phyloP scores from a whole-genome alignment of 2,329 filamentous ascomycete genomes.

The Rhinocladiella similis region DNA sequence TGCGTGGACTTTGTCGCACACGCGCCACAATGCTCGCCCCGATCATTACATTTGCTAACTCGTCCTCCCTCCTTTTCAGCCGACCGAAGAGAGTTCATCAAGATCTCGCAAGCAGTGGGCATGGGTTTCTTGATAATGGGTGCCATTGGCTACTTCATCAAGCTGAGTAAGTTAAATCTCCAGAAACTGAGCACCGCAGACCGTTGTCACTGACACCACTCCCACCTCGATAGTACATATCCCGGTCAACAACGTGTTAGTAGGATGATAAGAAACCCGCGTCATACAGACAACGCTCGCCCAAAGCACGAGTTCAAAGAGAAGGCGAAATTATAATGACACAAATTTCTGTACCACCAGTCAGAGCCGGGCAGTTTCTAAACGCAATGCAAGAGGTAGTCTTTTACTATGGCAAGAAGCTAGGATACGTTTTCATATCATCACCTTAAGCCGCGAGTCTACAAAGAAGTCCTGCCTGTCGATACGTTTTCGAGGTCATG shows the following conservation, averaged over 20 bases:
- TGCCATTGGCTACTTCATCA: conserved; percentile 61
- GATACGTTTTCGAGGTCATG: no score
- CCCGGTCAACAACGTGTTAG: conserved; percentile 52
- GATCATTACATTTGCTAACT: neutral
- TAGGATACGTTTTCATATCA: no score
- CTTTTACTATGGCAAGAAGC: no score
- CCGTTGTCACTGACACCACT: no score
- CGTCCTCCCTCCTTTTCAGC: conserved; percentile 40
- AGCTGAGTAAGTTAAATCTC: conserved; percentile 52
- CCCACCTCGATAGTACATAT: conserved; percentile 45
- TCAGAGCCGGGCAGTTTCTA: no score
- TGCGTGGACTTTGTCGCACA: no score
- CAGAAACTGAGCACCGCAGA: neutral
- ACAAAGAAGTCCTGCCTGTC: no score
- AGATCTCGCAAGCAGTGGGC: conserved; percentile 61
- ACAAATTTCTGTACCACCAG: no score
- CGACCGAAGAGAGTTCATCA: conserved; percentile 61
- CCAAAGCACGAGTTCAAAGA: no score
- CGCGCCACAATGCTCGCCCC: neutral
- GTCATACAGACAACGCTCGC: neutral
- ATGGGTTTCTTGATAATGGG: conserved; percentile 63
- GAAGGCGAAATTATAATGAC: no score
- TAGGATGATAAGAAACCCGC: conserved; percentile 37
- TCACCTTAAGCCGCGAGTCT: no score
- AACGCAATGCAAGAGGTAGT: no score